These are phyloP conservation scores for Wickerhamomyces xylosicus DNA, from an alignment of 805 yeast genomes.

Conservation along the genomic window DNA sequence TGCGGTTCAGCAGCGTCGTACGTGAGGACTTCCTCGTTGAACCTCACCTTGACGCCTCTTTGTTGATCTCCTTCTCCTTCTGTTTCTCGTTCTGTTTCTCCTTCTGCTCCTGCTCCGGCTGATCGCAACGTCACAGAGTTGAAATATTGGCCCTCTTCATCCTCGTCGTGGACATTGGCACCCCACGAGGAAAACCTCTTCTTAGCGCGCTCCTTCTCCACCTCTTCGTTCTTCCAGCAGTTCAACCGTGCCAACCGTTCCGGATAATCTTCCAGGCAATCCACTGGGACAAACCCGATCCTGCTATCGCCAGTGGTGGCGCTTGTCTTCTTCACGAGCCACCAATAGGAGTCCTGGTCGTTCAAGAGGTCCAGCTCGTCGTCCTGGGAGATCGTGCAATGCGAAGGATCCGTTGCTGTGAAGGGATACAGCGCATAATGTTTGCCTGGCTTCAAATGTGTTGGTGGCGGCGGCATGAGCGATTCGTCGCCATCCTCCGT, in stretches of 20 bases:
- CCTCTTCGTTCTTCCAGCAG: slow-evolving; percentile 82
- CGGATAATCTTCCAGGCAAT: slow-evolving; percentile 80
- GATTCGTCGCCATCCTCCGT: too few species aligned
- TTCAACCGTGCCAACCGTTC: slow-evolving; percentile 88
- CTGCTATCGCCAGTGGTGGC: slow-evolving; percentile 21
- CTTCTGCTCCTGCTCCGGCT: neutral
- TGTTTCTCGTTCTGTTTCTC: neutral
- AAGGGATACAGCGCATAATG: slow-evolving; percentile 84
- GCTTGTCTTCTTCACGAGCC: slow-evolving; percentile 58
- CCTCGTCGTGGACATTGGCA: too few species aligned
- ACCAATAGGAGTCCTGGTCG: slow-evolving; percentile 94
- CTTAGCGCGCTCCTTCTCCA: slow-evolving; percentile 13
- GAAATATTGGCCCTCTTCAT: too few species aligned
- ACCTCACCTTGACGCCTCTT: neutral
- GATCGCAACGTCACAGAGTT: too few species aligned
- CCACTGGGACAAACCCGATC: slow-evolving; percentile 96
- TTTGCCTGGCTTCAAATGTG: slow-evolving; percentile 72
- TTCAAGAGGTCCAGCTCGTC: slow-evolving; percentile 76
- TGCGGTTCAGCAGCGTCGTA: too few species aligned
- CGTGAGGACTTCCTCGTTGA: neutral
- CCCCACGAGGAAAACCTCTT: slow-evolving; percentile 2
- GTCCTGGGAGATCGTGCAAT: slow-evolving; percentile 68
- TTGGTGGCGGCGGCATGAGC: slow-evolving; percentile 51
- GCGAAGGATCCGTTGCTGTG: slow-evolving; percentile 88
- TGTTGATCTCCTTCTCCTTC: neutral